These are phyloP conservation scores for Sporothrix pseudoabietina DNA, from an alignment of 2,329 filamentous ascomycete genomes.

Conservation along the genomic window DNA sequence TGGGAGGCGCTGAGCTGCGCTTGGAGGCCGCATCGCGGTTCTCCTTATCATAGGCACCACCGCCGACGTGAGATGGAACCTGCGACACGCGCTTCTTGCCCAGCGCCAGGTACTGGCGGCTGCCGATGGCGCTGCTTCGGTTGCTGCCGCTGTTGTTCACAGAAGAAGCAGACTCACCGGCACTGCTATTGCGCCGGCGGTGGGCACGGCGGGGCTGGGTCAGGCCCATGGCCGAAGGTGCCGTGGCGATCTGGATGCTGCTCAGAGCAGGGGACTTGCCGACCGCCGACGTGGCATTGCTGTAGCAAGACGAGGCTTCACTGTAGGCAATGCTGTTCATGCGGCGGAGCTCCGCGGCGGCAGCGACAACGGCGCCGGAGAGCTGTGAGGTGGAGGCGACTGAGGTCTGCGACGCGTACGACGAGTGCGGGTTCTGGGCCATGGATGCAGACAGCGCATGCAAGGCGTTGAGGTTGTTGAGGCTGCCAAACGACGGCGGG, in stretches of 20 bases:
- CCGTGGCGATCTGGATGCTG: background rate
- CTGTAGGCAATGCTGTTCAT: conserved; percentile 58
- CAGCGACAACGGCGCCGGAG: conserved; percentile 41
- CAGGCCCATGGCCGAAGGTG: background rate
- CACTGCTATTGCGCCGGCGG: conserved; percentile 29
- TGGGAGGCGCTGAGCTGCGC: conserved; percentile 18
- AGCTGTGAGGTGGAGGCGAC: background rate
- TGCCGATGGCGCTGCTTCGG: conserved; percentile 29
- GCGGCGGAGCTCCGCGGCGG: conserved; percentile 56
- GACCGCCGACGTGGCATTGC: conserved; percentile 34
- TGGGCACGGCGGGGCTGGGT: background rate
- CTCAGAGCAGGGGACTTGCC: background rate
- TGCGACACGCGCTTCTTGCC: conserved; percentile 27
- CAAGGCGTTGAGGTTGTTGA: background rate
- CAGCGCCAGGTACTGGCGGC: conserved; percentile 34
- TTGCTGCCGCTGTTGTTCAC: background rate
- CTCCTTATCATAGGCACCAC: conserved; percentile 27
- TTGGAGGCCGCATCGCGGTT: background rate
- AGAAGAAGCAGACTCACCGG: conserved; percentile 30
- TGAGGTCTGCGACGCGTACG: background rate
- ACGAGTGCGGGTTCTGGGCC: background rate
- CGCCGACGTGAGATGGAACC: background rate
- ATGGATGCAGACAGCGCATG: background rate
- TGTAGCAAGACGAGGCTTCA: conserved; percentile 44
- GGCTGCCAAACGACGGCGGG: conserved; percentile 23